Conservation (phyloP, 1,139 yeast genomes). For the Blastobotrys arbuscula region DNA sequence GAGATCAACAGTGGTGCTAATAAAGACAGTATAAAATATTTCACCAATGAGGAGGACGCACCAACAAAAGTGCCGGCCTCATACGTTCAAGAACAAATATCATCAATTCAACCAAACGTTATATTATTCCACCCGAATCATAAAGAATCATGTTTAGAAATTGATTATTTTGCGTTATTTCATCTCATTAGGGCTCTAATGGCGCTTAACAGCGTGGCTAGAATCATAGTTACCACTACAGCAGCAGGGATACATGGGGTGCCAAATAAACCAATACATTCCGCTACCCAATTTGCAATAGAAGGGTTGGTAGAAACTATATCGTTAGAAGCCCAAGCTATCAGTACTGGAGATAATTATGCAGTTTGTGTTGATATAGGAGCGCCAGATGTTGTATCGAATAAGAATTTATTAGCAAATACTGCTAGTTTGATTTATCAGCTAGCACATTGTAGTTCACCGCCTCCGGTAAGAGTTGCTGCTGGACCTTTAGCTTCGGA, state of each 20-base stretch:
- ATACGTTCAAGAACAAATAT: background rate
- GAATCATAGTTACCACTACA: slow-evolving; percentile 2
- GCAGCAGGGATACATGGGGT: slow-evolving; percentile 17
- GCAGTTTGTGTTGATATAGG: slow-evolving; percentile 14
- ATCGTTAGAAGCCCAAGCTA: slow-evolving; percentile 13
- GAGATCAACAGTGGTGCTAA: no score
- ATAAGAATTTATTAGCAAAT: slow-evolving; percentile 7
- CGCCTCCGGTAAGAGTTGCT: slow-evolving; percentile 27
- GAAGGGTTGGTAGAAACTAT: slow-evolving; percentile 23
- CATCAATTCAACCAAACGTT: background rate
- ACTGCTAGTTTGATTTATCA: slow-evolving; percentile 15
- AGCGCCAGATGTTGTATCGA: background rate
- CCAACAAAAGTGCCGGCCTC: background rate
- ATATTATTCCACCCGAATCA: slow-evolving; percentile 1
- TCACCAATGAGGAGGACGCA: background rate
- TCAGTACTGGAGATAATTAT: slow-evolving; percentile 4
- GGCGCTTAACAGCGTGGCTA: background rate
- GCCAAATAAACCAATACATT: slow-evolving; percentile 18
- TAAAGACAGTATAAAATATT: no score
- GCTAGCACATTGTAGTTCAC: slow-evolving; percentile 26
- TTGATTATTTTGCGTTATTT: background rate
- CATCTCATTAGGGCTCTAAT: background rate
- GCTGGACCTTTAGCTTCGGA: slow-evolving; percentile 26
- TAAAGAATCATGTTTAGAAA: background rate
- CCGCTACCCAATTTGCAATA: slow-evolving; percentile 22